Base-by-base conservation (phyloP, 129 eudicot genomes). In the Chrysanthemum seticuspe region DNA sequence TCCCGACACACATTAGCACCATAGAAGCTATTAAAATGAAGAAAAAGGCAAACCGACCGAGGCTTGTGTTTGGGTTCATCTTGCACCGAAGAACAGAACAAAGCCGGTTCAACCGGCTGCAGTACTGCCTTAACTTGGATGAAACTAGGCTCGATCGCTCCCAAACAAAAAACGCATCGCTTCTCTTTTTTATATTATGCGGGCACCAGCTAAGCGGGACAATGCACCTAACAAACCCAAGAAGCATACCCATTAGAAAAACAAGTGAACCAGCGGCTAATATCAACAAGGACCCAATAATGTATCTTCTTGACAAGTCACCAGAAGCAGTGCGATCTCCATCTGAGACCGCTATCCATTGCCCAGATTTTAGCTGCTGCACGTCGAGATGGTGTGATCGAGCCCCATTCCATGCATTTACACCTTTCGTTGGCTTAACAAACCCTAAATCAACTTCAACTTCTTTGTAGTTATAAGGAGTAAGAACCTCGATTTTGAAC, bases 271-370 rank as follows among this genome's bases (percentile, higher is more conserved):
- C 78, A 18, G 89, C 86, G 5, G 74, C 79, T 5, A 84, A 10
- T 19, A 87, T 82, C 18, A 86, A 89, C 47, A 74, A 75, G 19
- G 70, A 89, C 16, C 98, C 98, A 7, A 93, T 66, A 60, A 85
- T 49, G 54, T 76, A 80, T 16, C 98, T 74, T 1, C 75, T 77
- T 15, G 76, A 13, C 36, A 82, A 14, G 76, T 93, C 91, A 0
- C 98, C 98, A 0, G 98, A 93, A 0, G 87, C 86, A 34, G 89
- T 85, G 8, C 95, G 81, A 57, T 93, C 98, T n/a, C 96, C 97
- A 73, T 93, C 98, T 10, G 86, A 68, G 63, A 93, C 89, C 10
- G 85, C 98, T 6, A 93, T 65, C 98, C 98, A 93, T 67, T 79
- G 44, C 8, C 96, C 86, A 0, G 96, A 84, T 21, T 79, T 68